phyloP scores from a whole-genome alignment of 2,329 filamentous ascomycete genomes.

The Exophiala calicioides region DNA sequence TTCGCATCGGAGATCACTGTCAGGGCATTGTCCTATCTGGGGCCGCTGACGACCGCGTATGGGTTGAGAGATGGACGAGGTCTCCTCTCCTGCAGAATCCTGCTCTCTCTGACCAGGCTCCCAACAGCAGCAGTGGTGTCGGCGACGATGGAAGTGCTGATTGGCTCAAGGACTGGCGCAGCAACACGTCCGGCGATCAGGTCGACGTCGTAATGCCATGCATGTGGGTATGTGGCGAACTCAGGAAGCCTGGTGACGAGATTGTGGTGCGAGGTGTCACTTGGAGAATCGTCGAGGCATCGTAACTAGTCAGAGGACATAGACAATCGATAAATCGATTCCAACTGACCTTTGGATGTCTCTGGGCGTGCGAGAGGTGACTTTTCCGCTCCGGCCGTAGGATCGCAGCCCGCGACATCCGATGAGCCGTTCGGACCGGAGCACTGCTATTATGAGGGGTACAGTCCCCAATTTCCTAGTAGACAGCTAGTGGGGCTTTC shows the following conservation, averaged over 20 bases:
- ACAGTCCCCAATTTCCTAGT: too few species aligned
- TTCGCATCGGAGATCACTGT: slow-evolving; percentile 26
- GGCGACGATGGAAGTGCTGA: not conserved
- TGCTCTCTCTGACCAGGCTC: not conserved
- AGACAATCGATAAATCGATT: too few species aligned
- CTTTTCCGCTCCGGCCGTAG: too few species aligned
- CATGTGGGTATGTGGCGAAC: slow-evolving; percentile 18
- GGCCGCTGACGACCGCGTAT: too few species aligned
- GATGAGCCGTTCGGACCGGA: too few species aligned
- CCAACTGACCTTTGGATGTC: too few species aligned
- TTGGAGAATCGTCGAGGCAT: slow-evolving; percentile 23
- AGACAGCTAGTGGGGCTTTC: too few species aligned
- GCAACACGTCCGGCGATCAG: slow-evolving; percentile 13
- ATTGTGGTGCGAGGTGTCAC: slow-evolving; percentile 13
- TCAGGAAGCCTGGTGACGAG: slow-evolving; percentile 18
- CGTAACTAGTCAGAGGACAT: too few species aligned
- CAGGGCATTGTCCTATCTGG: slow-evolving; percentile 28
- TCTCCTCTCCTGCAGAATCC: slow-evolving; percentile 2
- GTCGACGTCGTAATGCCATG: slow-evolving; percentile 10
- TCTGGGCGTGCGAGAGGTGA: too few species aligned
- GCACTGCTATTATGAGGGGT: too few species aligned
- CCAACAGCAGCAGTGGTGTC: not conserved
- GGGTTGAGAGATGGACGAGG: slow-evolving; percentile 24
- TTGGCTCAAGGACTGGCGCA: slow-evolving; percentile 22
- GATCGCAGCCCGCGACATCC: too few species aligned